Conservation (phyloP, 306 rosid species). For the Pterocarpus macrocarpus region DNA sequence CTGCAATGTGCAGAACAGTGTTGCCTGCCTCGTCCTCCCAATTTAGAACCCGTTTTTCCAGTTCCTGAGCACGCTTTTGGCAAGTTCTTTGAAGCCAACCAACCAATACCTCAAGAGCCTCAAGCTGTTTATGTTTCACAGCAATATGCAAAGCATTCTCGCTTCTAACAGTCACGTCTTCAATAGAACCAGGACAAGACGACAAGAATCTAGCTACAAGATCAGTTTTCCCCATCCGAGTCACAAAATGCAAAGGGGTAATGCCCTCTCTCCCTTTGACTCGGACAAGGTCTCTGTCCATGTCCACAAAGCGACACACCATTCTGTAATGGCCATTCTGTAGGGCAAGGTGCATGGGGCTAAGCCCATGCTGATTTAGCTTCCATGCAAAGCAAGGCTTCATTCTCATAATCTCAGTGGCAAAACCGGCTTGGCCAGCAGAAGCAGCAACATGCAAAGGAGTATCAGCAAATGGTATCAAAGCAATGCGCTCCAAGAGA, state of each 20-base stretch:
- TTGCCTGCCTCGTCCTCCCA: constrained; percentile 51
- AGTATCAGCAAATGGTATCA: constrained; percentile 49
- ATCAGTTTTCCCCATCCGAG: constrained; percentile 33
- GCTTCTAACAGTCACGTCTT: constrained; percentile 47
- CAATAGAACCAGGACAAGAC: constrained; percentile 48
- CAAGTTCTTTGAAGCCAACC: constrained; percentile 41
- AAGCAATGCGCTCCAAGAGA: constrained; percentile 18
- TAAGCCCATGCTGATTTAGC: constrained; percentile 45
- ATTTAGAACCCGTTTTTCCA: constrained; percentile 11
- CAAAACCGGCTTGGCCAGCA: constrained; percentile 42
- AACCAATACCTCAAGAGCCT: constrained; percentile 44
- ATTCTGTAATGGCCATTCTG: constrained; percentile 20
- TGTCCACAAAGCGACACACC: constrained; percentile 29
- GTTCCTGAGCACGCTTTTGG: neutral
- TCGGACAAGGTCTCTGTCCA: constrained; percentile 45
- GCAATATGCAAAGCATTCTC: constrained; percentile 62
- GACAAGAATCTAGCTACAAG: constrained; percentile 43
- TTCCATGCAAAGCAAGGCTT: constrained; percentile 56
- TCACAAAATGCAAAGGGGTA: constrained; percentile 55
- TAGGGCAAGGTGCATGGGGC: constrained; percentile 55
- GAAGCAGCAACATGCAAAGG: constrained; percentile 56
- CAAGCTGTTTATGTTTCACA: constrained; percentile 31
- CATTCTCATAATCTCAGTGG: constrained; percentile 53
- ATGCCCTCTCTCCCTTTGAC: constrained; percentile 53
- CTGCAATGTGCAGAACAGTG: constrained; percentile 52